phyloP scores from a whole-genome alignment of 2,329 filamentous ascomycete species.

The Periconia sp. region DNA sequence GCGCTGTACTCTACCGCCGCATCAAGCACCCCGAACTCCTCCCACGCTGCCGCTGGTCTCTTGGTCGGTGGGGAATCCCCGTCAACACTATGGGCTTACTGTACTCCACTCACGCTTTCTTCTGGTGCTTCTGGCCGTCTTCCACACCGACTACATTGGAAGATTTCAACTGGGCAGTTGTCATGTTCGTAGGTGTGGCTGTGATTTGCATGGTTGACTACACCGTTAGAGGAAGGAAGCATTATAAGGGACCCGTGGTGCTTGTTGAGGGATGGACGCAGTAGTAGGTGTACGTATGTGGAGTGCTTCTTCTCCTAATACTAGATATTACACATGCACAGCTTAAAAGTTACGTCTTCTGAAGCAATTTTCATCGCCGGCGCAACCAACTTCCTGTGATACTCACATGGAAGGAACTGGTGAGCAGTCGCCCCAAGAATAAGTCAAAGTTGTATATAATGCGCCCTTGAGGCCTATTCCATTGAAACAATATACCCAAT shows the following conservation, averaged over 20 bases:
- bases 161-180: slow-evolving; percentile 44
- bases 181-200: slow-evolving; percentile 41
- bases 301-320: too few species aligned
- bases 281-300: too few species aligned
- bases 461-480: too few species aligned
- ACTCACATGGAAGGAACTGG: too few species aligned
- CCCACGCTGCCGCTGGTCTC: slow-evolving; percentile 45
- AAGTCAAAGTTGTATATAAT: too few species aligned
- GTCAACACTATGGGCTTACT: slow-evolving; percentile 46
- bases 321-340: too few species aligned
- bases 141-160: slow-evolving; percentile 28
- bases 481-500: too few species aligned
- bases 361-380: too few species aligned
- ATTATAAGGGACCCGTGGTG: slow-evolving; percentile 43
- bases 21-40: slow-evolving; percentile 45
- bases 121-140: slow-evolving; percentile 51
- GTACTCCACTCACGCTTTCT: slow-evolving; percentile 46
- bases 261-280: slow-evolving; percentile 23
- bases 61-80: slow-evolving; percentile 46
- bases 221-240: slow-evolving; percentile 32
- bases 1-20: slow-evolving; percentile 48
- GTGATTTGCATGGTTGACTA: slow-evolving; percentile 38
- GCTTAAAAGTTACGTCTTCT: too few species aligned
- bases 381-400: too few species aligned
- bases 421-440: too few species aligned